Conservation (phyloP, 495 filamentous ascomycete genomes). For the Hypomontagnella monticulosa region DNA sequence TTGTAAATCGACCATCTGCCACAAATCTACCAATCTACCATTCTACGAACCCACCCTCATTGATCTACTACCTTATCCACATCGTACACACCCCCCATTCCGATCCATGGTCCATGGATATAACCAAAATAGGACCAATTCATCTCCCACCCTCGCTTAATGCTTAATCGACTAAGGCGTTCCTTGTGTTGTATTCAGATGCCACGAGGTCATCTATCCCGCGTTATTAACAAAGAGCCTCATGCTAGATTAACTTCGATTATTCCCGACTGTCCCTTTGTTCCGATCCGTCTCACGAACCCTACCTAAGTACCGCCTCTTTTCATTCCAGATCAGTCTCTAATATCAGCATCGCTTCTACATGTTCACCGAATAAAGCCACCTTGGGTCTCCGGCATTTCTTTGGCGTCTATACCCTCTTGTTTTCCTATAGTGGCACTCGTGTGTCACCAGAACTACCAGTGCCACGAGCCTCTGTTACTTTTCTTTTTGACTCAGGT, state of each 20-base stretch:
- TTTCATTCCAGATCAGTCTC: conserved; percentile 25
- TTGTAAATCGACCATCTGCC: conserved; percentile 10
- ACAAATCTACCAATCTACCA: conserved; percentile 1
- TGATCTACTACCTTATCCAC: neutral
- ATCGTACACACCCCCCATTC: conserved; percentile 5
- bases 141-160: conserved; percentile 30
- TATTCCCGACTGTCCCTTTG: conserved; percentile 30
- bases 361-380: conserved; percentile 16
- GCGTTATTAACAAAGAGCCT: conserved; percentile 40
- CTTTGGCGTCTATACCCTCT: conserved; percentile 1
- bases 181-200: conserved; percentile 36
- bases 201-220: conserved; percentile 38
- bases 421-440: conserved; percentile 1
- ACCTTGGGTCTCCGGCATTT: conserved; percentile 17
- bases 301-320: conserved; percentile 11
- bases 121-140: conserved; percentile 1
- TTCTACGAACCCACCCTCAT: neutral
- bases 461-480: neutral
- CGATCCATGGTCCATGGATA: no score
- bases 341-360: conserved; percentile 28
- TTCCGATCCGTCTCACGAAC: conserved; percentile 27
- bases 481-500: neutral
- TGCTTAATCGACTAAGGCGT: conserved; percentile 20
- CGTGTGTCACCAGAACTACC: neutral
- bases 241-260: conserved; percentile 40